Conservation (phyloP, 768 basidiomycete species). For the Chlorophyllum brunneum region DNA sequence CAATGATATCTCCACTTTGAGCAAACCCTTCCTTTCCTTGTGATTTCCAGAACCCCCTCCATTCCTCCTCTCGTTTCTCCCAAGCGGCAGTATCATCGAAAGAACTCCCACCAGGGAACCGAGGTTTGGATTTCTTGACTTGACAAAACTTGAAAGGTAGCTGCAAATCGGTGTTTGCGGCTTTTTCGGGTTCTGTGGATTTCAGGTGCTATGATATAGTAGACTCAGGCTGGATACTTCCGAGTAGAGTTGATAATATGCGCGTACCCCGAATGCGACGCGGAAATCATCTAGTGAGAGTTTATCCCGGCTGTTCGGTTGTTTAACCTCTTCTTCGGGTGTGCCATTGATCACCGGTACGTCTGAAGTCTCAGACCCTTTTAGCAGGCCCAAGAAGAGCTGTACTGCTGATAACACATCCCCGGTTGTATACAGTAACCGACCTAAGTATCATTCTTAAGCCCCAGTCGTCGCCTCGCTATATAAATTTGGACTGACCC, state of each 20-base stretch:
- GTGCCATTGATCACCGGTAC: not conserved
- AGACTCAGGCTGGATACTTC: not conserved
- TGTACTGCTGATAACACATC: slow-evolving; percentile 72
- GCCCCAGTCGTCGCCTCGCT: not conserved
- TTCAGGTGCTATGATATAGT: slow-evolving; percentile 59
- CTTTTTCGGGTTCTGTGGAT: slow-evolving; percentile 47
- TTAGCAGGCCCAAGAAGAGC: slow-evolving; percentile 73
- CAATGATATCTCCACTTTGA: slow-evolving; percentile 52
- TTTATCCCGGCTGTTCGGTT: slow-evolving; percentile 47
- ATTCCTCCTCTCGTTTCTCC: slow-evolving; percentile 61
- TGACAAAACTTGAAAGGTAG: slow-evolving; percentile 69
- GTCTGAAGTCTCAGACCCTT: slow-evolving; percentile 32
- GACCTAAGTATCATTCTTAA: slow-evolving; percentile 34
- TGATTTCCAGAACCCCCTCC: slow-evolving; percentile 57
- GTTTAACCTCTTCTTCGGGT: slow-evolving; percentile 15
- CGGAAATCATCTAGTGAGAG: slow-evolving; percentile 85
- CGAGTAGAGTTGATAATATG: not conserved
- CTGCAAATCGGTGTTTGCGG: slow-evolving; percentile 40
- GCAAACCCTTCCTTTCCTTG: slow-evolving; percentile 52
- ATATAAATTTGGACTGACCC: slow-evolving; percentile 36
- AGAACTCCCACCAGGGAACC: slow-evolving; percentile 48
- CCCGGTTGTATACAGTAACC: slow-evolving; percentile 89
- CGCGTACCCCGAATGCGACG: slow-evolving; percentile 73
- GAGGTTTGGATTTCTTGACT: slow-evolving; percentile 49
- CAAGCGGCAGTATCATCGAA: slow-evolving; percentile 47